Percentiles rank a stretch among this genome's conserved stretches.
These are phyloP conservation scores for Stemphylium beticola DNA, from an alignment of 2,329 filamentous ascomycete species.

Conservation along the genomic window DNA sequence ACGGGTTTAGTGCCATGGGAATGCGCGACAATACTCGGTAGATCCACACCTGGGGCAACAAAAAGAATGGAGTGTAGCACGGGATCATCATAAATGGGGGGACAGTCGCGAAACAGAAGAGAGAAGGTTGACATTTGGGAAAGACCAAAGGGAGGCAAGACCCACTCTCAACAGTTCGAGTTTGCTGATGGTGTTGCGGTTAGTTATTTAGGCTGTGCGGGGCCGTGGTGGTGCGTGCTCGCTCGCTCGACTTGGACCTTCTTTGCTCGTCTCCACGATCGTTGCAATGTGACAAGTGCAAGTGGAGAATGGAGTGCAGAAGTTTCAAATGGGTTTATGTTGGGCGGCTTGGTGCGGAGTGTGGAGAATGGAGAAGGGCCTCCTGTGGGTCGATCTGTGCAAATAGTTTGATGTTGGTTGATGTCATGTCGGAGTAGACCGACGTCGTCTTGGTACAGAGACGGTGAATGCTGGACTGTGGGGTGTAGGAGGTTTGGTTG, in stretches of 20 bases:
- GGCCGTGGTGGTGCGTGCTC: slow-evolving; percentile 2
- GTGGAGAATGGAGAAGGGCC: slow-evolving; percentile 14
- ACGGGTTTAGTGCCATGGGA: not conserved
- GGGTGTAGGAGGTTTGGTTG: not conserved
- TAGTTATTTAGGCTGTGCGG: not conserved
- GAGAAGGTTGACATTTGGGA: slow-evolving; percentile 2
- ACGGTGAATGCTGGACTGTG: not conserved
- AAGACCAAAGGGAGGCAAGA: slow-evolving; percentile 1
- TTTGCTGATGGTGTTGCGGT: slow-evolving; percentile 7
- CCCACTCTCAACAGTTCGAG: slow-evolving; percentile 30
- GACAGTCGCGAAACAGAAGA: not conserved
- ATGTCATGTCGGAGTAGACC: slow-evolving; percentile 8
- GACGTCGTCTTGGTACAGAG: not conserved
- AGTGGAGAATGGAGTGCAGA: slow-evolving; percentile 17
- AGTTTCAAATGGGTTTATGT: not conserved
- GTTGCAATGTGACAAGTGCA: not conserved
- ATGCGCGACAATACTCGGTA: not conserved
- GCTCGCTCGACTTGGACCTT: not conserved
- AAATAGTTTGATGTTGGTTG: slow-evolving; percentile 6
- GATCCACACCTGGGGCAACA: not conserved
- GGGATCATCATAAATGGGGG: not conserved
- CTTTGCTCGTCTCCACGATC: slow-evolving; percentile 1
- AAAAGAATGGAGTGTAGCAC: slow-evolving; percentile 1
- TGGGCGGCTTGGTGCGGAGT: not conserved
- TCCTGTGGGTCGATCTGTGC: not conserved